Percentiles rank a stretch among this genome's conserved stretches.
Evolutionary conservation across 1,284 basidiomycete species (phyloP).

Genomic region (Microbotryum intermedium): DNA sequence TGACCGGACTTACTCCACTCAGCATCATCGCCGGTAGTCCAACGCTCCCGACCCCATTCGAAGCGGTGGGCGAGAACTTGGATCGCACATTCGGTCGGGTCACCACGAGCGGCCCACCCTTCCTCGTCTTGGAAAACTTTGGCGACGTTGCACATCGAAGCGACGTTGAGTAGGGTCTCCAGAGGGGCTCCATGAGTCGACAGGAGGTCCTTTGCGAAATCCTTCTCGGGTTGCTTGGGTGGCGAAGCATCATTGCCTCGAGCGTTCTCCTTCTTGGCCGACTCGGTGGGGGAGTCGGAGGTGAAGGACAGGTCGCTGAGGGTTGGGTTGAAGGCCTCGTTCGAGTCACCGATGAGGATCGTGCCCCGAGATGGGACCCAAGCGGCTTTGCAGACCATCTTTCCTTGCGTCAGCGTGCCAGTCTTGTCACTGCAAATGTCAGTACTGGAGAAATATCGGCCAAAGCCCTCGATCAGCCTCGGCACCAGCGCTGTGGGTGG

Average conservation of each 20-base stretch:
- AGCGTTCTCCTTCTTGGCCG: constrained; percentile 5
- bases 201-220: constrained; percentile 31
- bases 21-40: constrained; percentile 17
- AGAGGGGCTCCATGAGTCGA: constrained; percentile 36
- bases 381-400: constrained; percentile 50
- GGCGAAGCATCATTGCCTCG: constrained; percentile 14
- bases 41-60: constrained; percentile 20
- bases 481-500: not conserved
- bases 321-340: constrained; percentile 27
- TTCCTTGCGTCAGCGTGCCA: constrained; percentile 50
- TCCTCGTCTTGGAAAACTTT: constrained; percentile 41
- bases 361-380: constrained; percentile 45
- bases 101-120: constrained; percentile 59
- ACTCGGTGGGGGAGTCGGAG: constrained; percentile 6
- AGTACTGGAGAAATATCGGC: constrained; percentile 39
- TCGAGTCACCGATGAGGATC: constrained; percentile 22
- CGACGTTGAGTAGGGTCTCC: constrained; percentile 42
- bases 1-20: constrained; percentile 20
- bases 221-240: constrained; percentile 29
- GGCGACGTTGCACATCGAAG: constrained; percentile 46
- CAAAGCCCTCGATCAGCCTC: constrained; percentile 34
- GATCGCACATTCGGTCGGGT: constrained; percentile 55
- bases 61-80: constrained; percentile 53
- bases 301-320: constrained; percentile 11
- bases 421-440: constrained; percentile 59